Evolutionary conservation across 23 red algal species (phyloP).

Genomic region (Gracilaria gracilis): DNA sequence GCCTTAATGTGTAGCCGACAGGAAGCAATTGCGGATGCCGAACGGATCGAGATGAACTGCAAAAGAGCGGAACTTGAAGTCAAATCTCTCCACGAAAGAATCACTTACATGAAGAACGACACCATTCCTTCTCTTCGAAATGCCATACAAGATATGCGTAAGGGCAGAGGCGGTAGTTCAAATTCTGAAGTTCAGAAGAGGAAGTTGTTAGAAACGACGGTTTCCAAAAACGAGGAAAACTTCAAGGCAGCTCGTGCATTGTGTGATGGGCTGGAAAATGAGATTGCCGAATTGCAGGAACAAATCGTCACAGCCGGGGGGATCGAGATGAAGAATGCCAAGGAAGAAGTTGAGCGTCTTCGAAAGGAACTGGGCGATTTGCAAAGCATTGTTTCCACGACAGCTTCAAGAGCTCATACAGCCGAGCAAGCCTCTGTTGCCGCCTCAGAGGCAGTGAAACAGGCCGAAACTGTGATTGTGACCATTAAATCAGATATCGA

Average conservation of each 20-base stretch:
- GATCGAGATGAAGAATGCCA: conserved; percentile 52
- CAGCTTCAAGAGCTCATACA: conserved; percentile 45
- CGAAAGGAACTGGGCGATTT: conserved; percentile 41
- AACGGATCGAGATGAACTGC: conserved; percentile 37
- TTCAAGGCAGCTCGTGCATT: conserved; percentile 35
- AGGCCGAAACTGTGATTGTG: conserved; percentile 40
- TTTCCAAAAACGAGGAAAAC: conserved; percentile 25
- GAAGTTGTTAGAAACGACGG: conserved; percentile 28
- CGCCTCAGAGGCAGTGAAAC: conserved; percentile 29
- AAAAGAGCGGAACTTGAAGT: conserved; percentile 36
- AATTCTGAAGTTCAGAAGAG: conserved; percentile 31
- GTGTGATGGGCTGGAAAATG: conserved; percentile 62
- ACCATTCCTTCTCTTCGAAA: conserved; percentile 57
- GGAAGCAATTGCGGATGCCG: background rate
- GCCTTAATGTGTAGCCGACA: background rate
- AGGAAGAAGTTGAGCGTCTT: conserved; percentile 45
- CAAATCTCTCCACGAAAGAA: conserved; percentile 33
- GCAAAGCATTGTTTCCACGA: conserved; percentile 28
- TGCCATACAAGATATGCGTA: conserved; percentile 15
- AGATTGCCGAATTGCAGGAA: conserved; percentile 63
- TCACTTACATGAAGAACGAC: conserved; percentile 34
- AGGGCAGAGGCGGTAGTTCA: background rate
- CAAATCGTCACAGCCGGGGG: conserved; percentile 80
- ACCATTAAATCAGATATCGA: conserved; percentile 26
- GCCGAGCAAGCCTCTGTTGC: conserved; percentile 19